phyloP scores from a whole-genome alignment of 306 rosid genomes.

The Comarum palustre region DNA sequence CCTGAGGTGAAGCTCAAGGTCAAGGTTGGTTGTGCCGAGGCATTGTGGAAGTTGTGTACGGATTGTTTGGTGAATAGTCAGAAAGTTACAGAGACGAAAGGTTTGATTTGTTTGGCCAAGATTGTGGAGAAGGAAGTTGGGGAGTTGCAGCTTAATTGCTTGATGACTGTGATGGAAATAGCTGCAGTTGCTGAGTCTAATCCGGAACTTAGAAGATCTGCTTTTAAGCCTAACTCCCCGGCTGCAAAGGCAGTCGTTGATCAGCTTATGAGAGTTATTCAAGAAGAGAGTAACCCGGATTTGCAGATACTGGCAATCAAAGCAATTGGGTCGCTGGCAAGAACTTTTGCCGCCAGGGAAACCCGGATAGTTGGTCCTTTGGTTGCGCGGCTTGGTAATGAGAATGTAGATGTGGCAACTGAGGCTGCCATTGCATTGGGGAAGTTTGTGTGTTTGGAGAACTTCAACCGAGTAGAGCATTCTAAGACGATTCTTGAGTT shows the following conservation, averaged over 20 bases:
- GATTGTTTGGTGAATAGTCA: conserved; percentile 47
- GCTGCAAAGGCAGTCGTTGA: conserved; percentile 72
- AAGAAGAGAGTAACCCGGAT: conserved; percentile 31
- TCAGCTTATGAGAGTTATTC: conserved; percentile 68
- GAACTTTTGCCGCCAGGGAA: conserved; percentile 74
- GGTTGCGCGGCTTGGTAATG: conserved; percentile 57
- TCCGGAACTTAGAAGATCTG: conserved; percentile 63
- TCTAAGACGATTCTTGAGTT: conserved; percentile 73
- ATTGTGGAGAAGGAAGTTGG: conserved; percentile 58
- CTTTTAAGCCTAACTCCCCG: conserved; percentile 63
- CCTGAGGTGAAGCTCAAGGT: conserved; percentile 49
- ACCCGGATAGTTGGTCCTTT: conserved; percentile 64
- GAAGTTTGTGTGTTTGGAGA: conserved; percentile 66
- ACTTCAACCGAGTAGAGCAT: conserved; percentile 63
- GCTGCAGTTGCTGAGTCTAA: conserved; percentile 58
- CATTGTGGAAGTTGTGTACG: conserved; percentile 73
- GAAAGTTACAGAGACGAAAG: conserved; percentile 78
- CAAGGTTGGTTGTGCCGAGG: conserved; percentile 68
- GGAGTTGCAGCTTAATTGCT: conserved; percentile 63
- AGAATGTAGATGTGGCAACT: conserved; percentile 51
- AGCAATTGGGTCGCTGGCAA: conserved; percentile 73
- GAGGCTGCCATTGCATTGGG: conserved; percentile 66
- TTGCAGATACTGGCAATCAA: conserved; percentile 66
- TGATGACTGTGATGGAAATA: conserved; percentile 83
- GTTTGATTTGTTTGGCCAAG: conserved; percentile 82